Evolutionary conservation across 2,329 filamentous ascomycete genomes (phyloP).

Genomic region (Penicillium sclerotigenum): DNA sequence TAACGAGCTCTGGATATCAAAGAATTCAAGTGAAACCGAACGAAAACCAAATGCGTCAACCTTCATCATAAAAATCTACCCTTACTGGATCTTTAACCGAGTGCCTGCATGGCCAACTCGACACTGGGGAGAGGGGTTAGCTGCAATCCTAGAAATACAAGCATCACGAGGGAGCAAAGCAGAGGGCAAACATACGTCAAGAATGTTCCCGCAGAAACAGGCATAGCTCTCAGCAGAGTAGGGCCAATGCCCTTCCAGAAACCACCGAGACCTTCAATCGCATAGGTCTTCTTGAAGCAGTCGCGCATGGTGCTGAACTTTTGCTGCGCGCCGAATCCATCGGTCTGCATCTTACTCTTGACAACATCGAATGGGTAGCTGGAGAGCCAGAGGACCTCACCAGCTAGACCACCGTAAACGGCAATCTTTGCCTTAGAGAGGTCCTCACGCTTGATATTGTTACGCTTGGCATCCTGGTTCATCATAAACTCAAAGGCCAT

Average conservation of each 20-base stretch:
- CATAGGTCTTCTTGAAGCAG: conserved; percentile 81
- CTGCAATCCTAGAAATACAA: neutral
- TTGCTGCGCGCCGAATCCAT: conserved; percentile 73
- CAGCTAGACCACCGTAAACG: conserved; percentile 85
- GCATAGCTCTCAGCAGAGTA: conserved; percentile 91
- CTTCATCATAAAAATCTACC: conserved; percentile 6
- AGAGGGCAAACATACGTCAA: conserved; percentile 57
- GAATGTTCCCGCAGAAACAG: conserved; percentile 96
- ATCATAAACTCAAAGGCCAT: conserved; percentile 93
- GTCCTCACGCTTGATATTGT: conserved; percentile 69
- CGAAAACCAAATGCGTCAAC: conserved; percentile 9
- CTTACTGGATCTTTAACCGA: conserved; percentile 32
- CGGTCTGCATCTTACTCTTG: conserved; percentile 99
- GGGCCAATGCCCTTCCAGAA: conserved; percentile 96
- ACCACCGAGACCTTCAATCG: conserved; percentile 69
- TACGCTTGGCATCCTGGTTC: conserved; percentile 80
- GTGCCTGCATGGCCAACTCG: conserved; percentile 47
- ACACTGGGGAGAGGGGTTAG: conserved; percentile 34
- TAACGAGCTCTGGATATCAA: conserved; percentile 24
- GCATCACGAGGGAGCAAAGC: neutral
- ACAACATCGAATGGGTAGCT: conserved; percentile 96
- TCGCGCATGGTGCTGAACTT: conserved; percentile 80
- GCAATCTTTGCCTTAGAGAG: conserved; percentile 84
- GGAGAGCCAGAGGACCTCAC: conserved; percentile 86
- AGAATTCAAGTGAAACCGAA: conserved; percentile 7